Evolutionary conservation across 129 eudicot species (phyloP), one percentile per base, ranked within the genome.

Genomic region (Flaveria trinervia): DNA sequence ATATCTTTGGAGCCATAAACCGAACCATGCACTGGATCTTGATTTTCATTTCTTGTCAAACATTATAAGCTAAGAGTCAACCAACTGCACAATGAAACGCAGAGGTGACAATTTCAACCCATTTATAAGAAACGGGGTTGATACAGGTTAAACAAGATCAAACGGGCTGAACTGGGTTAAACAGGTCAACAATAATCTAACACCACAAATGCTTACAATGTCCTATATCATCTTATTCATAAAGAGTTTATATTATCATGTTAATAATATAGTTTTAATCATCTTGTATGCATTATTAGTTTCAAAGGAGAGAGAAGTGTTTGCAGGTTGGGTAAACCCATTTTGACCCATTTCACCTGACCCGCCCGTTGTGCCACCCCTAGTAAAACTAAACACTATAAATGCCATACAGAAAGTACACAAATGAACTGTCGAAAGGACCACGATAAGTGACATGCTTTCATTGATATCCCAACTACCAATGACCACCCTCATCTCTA

Each of bases 331-430:
- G 41, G 10, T 23, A n/a, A 43, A 18, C 36, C 52, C 17, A 11
- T 12, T 65, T 36, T 65, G 70, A 17, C 48, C 14, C 14, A 45
- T 20, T 14, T 7, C 48, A 4, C 3, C 18, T 3, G 17, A n/a
- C 43, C 15, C 41, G 9, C 45, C 41, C 6, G 41, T 48, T 51
- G 49, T 28, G 61, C 56, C 56, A 25, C 61, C 14, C 17, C 45
- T 61, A 22, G 39, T 25, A 20, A 23, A 61, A 10, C 25, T 14
- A 43, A 46, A 51, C 2, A 26, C 22, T 4, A 77, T 49, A 3
- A 59, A 67, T 89, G 96, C 97, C 97, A 92, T 57, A 89, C 93
- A 52, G 96, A 87, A 5, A 92, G 90, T 11, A 92, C 96, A 81
- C 89, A 89, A 79, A 89, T 87, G 76, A 92, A 89, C 60, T 96